Conservation (phyloP, 305 asterid species). For the Fraxinus platypoda region DNA sequence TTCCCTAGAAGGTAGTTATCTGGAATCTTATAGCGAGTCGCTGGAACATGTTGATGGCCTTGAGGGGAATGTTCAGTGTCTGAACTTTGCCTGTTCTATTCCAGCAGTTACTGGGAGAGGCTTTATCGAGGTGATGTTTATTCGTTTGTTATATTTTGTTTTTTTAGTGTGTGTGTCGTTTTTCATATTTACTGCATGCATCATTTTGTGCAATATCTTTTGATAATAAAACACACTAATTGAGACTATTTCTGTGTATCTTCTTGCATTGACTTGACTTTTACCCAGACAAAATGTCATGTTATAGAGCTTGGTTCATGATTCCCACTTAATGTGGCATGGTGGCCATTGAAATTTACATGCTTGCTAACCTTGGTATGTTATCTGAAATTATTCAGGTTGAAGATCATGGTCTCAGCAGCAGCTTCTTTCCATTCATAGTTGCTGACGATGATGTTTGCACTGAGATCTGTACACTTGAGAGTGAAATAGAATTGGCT, state of each 20-base stretch:
- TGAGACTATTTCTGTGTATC: conserved; percentile 8
- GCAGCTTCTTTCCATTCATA: conserved; percentile 73
- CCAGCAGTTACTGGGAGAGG: conserved; percentile 72
- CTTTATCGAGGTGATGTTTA: conserved; percentile 60
- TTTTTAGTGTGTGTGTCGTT: conserved; percentile 1
- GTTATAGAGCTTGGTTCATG: neutral
- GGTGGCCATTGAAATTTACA: neutral
- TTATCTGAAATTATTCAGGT: conserved; percentile 39
- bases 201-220: conserved; percentile 2
- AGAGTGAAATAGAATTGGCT: conserved; percentile 56
- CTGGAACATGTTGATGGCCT: conserved; percentile 35
- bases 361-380: conserved; percentile 16
- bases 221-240: neutral
- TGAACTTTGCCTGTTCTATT: conserved; percentile 49
- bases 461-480: conserved; percentile 65
- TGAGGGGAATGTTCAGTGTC: conserved; percentile 42
- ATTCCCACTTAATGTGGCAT: neutral
- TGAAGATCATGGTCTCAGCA: conserved; percentile 65
- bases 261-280: neutral
- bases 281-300: neutral
- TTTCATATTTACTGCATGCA: conserved; percentile 13
- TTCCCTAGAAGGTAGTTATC: conserved; percentile 63
- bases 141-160: conserved; percentile 8
- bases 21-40: conserved; percentile 42
- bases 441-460: conserved; percentile 72